These are phyloP conservation scores for Ophiocordyceps camponoti-leonardi DNA, from an alignment of 2,329 filamentous ascomycete genomes.

Conservation along the genomic window DNA sequence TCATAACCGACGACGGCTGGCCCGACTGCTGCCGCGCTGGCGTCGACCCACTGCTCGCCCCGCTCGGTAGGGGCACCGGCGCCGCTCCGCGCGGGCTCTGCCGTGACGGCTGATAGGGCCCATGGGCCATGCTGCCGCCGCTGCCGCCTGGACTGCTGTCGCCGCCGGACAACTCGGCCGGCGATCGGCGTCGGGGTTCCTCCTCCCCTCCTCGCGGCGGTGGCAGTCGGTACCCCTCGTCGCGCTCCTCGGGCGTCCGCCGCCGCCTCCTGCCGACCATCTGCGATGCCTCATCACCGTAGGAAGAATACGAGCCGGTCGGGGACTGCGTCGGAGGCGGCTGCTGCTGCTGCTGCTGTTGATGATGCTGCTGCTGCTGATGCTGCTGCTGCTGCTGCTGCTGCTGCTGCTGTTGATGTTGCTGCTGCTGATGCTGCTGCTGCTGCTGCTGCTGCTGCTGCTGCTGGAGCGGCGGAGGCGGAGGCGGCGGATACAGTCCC, in stretches of 20 bases:
- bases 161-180: constrained; percentile 28
- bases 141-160: constrained; percentile 20
- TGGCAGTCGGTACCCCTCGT: constrained; percentile 25
- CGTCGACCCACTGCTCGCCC: constrained; percentile 19
- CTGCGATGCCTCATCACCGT: constrained; percentile 18
- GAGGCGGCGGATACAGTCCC: constrained; percentile 15
- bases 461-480: constrained; percentile 9
- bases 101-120: constrained; percentile 16
- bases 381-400: too few relatives aligned
- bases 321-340: constrained; percentile 23
- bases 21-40: constrained; percentile 10
- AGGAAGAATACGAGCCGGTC: constrained; percentile 23
- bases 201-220: constrained; percentile 28
- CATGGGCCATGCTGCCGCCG: constrained; percentile 13
- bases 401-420: too few relatives aligned
- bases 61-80: constrained; percentile 9
- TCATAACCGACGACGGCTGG: constrained; percentile 28
- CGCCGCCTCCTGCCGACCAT: constrained; percentile 16
- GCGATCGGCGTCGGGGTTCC: constrained; percentile 31
- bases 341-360: not conserved
- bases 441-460: too few relatives aligned
- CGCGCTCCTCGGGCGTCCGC: constrained; percentile 20
- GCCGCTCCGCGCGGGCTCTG: constrained; percentile 14
- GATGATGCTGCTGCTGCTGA: too few relatives aligned
- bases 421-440: too few relatives aligned